These are phyloP conservation scores for Populus trichocarpa DNA, from an alignment of 441 rosid genomes.

Conservation along the genomic window DNA sequence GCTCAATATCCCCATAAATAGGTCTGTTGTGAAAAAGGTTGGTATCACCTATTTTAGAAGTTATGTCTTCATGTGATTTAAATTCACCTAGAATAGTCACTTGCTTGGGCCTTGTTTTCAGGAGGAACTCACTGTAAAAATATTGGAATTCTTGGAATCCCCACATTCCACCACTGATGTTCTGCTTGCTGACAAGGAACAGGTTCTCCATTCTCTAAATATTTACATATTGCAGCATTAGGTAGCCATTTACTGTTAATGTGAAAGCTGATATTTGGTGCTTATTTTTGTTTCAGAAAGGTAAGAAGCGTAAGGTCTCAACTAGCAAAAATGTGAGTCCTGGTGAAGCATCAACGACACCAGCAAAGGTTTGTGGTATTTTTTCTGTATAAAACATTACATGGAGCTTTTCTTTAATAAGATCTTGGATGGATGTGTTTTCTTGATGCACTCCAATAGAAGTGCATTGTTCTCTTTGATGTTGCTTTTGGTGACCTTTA, in stretches of 20 bases:
- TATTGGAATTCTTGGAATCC: slow-evolving; percentile 87
- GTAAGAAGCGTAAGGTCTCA: slow-evolving; percentile 61
- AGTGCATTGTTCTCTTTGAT: not conserved
- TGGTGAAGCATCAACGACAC: slow-evolving; percentile 49
- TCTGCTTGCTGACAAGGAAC: slow-evolving; percentile 80
- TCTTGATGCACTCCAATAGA: not conserved
- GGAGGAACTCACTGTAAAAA: slow-evolving; percentile 83
- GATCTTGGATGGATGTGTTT: not conserved
- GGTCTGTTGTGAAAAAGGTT: slow-evolving; percentile 67
- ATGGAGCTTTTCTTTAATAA: not conserved
- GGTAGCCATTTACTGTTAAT: not conserved
- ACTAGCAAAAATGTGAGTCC: slow-evolving; percentile 42
- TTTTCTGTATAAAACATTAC: not conserved
- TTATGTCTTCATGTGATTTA: slow-evolving; percentile 5
- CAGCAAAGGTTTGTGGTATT: slow-evolving; percentile 62
- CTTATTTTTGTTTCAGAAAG: slow-evolving; percentile 42
- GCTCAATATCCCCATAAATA: slow-evolving; percentile 76
- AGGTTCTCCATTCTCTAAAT: slow-evolving; percentile 38
- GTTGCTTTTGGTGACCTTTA: no score
- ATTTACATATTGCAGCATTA: slow-evolving; percentile 9
- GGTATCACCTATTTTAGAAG: slow-evolving; percentile 15
- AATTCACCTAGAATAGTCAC: slow-evolving; percentile 6
- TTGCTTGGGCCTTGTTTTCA: slow-evolving; percentile 20
- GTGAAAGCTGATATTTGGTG: slow-evolving; percentile 11
- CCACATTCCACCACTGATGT: slow-evolving; percentile 76